Percentiles rank a stretch among this genome's conserved stretches.
Evolutionary conservation across 192 early-diverging fungal genomes (phyloP).

Genomic region (Coemansia sp.): DNA sequence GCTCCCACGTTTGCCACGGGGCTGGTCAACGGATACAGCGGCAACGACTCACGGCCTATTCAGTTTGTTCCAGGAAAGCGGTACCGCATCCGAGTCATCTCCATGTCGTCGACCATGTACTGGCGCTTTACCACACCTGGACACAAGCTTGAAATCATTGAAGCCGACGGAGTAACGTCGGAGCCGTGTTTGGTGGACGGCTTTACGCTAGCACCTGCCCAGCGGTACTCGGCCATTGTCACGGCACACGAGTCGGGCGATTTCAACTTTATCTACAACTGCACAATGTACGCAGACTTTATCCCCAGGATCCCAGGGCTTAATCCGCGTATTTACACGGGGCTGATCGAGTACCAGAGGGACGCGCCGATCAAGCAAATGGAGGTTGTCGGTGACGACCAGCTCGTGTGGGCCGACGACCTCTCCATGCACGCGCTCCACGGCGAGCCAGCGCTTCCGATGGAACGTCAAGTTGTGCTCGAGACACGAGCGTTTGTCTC

Average conservation of each 20-base stretch:
- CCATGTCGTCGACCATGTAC: conserved; percentile 66
- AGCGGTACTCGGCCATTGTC: conserved; percentile 76
- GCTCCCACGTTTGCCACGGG: conserved; percentile 4
- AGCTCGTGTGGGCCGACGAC: conserved; percentile 21
- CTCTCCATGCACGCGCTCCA: conserved; percentile 12
- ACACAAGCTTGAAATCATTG: conserved; percentile 72
- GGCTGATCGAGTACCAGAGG: conserved; percentile 17
- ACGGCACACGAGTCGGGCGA: conserved; percentile 58
- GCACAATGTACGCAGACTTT: conserved; percentile 63
- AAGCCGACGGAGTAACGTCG: conserved; percentile 67
- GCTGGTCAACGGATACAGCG: conserved; percentile 45
- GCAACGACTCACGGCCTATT: conserved; percentile 54
- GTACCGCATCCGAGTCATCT: conserved; percentile 75
- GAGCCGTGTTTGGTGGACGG: conserved; percentile 53
- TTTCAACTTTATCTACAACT: conserved; percentile 64
- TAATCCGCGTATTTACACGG: conserved; percentile 37
- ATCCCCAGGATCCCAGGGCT: conserved; percentile 52
- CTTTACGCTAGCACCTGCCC: conserved; percentile 64
- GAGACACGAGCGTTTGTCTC: background rate
- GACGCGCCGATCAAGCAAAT: conserved; percentile 12
- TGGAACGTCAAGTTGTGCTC: conserved; percentile 16
- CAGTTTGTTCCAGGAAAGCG: conserved; percentile 69
- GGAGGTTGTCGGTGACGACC: background rate
- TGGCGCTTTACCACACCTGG: conserved; percentile 73
- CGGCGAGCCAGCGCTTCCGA: conserved; percentile 16